Evolutionary conservation across 495 filamentous ascomycete species (phyloP), one percentile per base, ranked within the genome.

Genomic region (Tuber magnatum): DNA sequence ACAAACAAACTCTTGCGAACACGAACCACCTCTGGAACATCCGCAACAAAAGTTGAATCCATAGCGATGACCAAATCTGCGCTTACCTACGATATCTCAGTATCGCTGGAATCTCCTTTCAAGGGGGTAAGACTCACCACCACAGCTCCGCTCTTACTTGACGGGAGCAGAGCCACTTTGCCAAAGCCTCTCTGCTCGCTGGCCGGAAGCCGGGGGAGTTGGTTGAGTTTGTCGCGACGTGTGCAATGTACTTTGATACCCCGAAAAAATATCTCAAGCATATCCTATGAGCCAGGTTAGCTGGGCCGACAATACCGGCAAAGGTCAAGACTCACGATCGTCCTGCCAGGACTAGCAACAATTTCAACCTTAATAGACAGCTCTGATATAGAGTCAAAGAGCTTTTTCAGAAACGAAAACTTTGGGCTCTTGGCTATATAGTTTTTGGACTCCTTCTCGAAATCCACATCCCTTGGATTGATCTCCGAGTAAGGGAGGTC

Each of bases 31-130:
- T 82, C 80, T 5, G 71, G 65, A 16, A 78, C 38, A 22, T 73
- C 44, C 24, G 74, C 56, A 42, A 80, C 65, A 41, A 82, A 82
- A 7, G 77, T 82, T 43, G 80, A 80, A 42, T 82, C 80, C 74
- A 82, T 80, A 7, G 80, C 80, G 73, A 82, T 82, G 42, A 82
- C 71, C 56, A 79, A 72, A 76, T 81, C 77, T 39, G 73, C 77
- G 56, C 28, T 65, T 51, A 46, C 46, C 24, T 75, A 72, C 72
- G 71, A 79, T 18, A 71, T 32, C 40, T 71, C 18, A 28, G 70
- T 79, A 70, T 75, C 70, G 70, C n/a, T 75, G 40, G 10, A 7
- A 72, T 40, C 39, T 40, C 3, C 65, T 68, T 44, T 68, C 40
- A 32, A 71, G 39, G 24, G 69, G 22, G 10, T 35, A 68, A 74